Evolutionary conservation across 2,329 filamentous ascomycete species (phyloP).

Genomic region (Fusarium solani-melongenae): DNA sequence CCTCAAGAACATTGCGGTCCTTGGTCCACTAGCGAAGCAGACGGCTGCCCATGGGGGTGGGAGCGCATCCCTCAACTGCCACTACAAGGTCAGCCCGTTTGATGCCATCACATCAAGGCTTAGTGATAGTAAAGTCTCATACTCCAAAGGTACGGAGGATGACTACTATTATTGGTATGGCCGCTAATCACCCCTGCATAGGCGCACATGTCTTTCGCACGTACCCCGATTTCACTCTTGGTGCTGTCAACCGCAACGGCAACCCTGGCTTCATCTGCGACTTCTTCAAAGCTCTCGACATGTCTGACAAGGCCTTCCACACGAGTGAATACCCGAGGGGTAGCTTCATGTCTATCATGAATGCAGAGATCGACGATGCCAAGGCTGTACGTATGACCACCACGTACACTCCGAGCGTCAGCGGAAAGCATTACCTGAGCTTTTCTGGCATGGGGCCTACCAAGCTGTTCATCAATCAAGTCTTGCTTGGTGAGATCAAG

Average conservation of each 20-base stretch:
- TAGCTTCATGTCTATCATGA: not conserved
- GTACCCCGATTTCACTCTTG: not conserved
- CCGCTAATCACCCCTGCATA: not conserved
- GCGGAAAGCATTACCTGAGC: not conserved
- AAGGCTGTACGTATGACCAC: not conserved
- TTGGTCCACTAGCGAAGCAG: not conserved
- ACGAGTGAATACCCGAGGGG: not conserved
- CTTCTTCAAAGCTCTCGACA: not conserved
- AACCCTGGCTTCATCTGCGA: not conserved
- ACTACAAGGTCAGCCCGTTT: not conserved
- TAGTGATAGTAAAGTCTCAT: not conserved
- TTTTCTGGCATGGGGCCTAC: not conserved
- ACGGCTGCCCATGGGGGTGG: not conserved
- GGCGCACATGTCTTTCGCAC: not conserved
- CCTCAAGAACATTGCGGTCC: not conserved
- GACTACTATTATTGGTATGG: not conserved
- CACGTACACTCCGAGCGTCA: not conserved
- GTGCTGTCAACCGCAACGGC: not conserved
- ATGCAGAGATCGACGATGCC: not conserved
- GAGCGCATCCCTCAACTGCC: not conserved
- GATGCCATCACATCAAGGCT: not conserved
- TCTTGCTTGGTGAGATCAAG: not conserved
- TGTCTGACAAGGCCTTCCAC: not conserved
- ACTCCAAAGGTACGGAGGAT: not conserved
- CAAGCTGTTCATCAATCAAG: not conserved